Evolutionary conservation across 768 basidiomycete genomes (phyloP).

Genomic region (Auricularia cornea): DNA sequence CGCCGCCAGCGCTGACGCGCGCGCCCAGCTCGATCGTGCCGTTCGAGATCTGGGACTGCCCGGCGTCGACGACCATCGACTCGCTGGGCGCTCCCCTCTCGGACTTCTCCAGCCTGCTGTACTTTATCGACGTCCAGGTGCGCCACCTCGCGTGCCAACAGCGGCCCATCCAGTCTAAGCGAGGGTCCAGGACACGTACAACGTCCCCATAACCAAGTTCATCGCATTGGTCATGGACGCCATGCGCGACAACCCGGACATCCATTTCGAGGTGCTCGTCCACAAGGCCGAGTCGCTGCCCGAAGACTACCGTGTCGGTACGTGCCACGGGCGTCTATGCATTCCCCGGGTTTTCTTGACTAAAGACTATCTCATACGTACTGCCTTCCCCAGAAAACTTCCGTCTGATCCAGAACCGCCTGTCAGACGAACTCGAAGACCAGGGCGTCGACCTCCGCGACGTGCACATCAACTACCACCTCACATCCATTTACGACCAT

Average conservation of each 20-base stretch:
- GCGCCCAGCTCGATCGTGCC: constrained; percentile 74
- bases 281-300: constrained; percentile 91
- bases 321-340: constrained; percentile 15
- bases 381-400: constrained; percentile 59
- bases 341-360: background rate
- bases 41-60: constrained; percentile 93
- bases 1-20: background rate
- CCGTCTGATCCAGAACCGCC: constrained; percentile 80
- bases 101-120: constrained; percentile 78
- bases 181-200: constrained; percentile 61
- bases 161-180: constrained; percentile 4
- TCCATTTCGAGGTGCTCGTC: constrained; percentile 85
- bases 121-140: constrained; percentile 92
- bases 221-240: constrained; percentile 75
- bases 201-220: constrained; percentile 73
- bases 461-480: constrained; percentile 74
- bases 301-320: constrained; percentile 87
- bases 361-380: constrained; percentile 3
- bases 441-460: constrained; percentile 54
- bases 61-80: constrained; percentile 74
- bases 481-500: constrained; percentile 91
- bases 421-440: constrained; percentile 75
- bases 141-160: constrained; percentile 17
- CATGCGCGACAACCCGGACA: constrained; percentile 62
- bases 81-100: constrained; percentile 67